Evolutionary conservation across 345 rosid genomes (phyloP).

Genomic region (Lepidium sativum): DNA sequence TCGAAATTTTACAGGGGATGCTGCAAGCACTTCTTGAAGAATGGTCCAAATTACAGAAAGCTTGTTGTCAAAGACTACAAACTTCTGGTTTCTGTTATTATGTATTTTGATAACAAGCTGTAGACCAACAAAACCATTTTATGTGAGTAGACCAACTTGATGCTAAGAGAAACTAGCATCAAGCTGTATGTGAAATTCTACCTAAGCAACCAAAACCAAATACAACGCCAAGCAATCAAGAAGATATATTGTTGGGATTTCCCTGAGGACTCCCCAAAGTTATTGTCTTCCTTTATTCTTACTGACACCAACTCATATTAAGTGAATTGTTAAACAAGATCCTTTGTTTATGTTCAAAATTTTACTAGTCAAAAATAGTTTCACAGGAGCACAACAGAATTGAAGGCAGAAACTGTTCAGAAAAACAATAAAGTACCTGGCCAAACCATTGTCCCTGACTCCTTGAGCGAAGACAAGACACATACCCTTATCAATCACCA

Average conservation of each 20-base stretch:
- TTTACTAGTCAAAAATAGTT: neutral
- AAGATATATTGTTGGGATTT: neutral
- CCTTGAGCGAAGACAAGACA: neutral
- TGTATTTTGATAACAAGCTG: constrained; percentile 3
- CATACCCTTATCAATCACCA: neutral
- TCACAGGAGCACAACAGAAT: neutral
- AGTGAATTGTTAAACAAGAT: neutral
- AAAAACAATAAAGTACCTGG: constrained; percentile 1
- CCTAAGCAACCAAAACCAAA: neutral
- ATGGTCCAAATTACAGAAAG: neutral
- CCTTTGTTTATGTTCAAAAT: neutral
- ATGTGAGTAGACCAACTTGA: neutral
- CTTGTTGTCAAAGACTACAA: constrained; percentile 3
- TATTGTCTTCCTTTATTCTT: neutral
- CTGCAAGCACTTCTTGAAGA: constrained; percentile 28
- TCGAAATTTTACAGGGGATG: constrained; percentile 19
- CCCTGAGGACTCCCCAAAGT: neutral
- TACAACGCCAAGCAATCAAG: neutral
- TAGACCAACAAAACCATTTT: neutral
- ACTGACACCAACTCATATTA: neutral
- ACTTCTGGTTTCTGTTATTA: neutral
- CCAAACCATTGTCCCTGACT: neutral
- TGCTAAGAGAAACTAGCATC: neutral
- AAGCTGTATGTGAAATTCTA: constrained; percentile 2
- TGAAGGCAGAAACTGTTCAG: neutral